Evolutionary conservation across 202 grass and related monocot genomes (phyloP), one percentile per base, ranked within the genome.

Genomic region (Digitaria exilis): DNA sequence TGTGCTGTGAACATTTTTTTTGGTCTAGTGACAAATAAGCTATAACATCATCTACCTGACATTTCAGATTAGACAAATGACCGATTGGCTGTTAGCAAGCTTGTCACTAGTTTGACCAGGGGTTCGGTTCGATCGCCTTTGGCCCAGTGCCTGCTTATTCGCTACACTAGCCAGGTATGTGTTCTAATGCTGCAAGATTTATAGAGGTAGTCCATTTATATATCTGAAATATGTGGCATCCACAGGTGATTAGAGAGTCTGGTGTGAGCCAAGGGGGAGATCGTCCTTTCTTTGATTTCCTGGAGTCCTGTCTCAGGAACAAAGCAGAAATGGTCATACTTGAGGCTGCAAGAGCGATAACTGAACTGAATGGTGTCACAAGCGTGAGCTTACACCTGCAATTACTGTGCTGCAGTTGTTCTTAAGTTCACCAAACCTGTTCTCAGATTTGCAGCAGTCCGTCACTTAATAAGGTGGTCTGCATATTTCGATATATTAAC

Each of bases 271-370:
- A 99, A 88, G 78, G 92, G 43, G 96, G 96, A 31, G 96, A 99
- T 18, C 89, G 96, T 29, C 96, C 96, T 83, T 94, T 95, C 78
- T 98, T 93, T 89, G 96, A 98, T 84, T 98, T 88, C 78, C 83
- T 98, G 19, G 96, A 99, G 87, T 96, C 93, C 24, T 96, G 96
- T 73, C 91, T 98, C 19, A 72, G 96, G 16, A 94, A 98, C 81
- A 99, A 99, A 84, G 84, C 96, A 64, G 96, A 99, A 83, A 99
- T 96, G 96, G 96, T 94, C 30, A 95, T 99, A 88, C 87, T 99
- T 84, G 96, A 99, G 80, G 93, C 96, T 79, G 93, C 96, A 82
- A 93, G 91, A 80, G 93, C 96, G 12, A 99, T 99, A 81, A 99
- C 93, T 75, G 96, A 98, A 78, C 81, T 98, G 64, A 99, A 78